Evolutionary conservation across 345 rosid genomes (phyloP).

Genomic region (Passiflora organensis): DNA sequence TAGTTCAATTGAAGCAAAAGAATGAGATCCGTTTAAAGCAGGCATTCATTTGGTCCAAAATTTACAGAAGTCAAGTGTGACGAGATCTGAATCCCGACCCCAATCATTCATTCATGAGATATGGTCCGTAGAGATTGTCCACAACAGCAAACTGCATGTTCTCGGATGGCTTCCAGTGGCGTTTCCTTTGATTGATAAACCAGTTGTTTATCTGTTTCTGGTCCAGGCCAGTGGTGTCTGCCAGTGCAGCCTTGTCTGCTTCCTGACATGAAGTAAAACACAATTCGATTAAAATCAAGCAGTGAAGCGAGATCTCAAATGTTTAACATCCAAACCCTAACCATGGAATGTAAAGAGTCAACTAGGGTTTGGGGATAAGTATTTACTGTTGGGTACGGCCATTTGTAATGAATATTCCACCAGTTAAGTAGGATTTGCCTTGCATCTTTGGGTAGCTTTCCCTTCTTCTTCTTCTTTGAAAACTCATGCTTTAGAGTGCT

Average conservation of each 20-base stretch:
- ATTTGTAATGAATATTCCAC: slow-evolving; percentile 50
- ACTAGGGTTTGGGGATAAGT: no score
- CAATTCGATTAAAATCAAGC: no score
- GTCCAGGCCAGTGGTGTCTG: slow-evolving; percentile 46
- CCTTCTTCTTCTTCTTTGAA: slow-evolving; percentile 51
- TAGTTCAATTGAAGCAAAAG: no score
- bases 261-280: slow-evolving; percentile 20
- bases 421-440: slow-evolving; percentile 41
- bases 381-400: slow-evolving; percentile 61
- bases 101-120: slow-evolving; percentile 17
- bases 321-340: no score
- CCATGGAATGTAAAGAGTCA: no score
- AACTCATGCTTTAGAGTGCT: slow-evolving; percentile 44
- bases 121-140: slow-evolving; percentile 36
- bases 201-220: slow-evolving; percentile 63
- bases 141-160: slow-evolving; percentile 41
- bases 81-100: not conserved
- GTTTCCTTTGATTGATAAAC: slow-evolving; percentile 59
- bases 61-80: no score
- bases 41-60: not conserved
- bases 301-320: no score
- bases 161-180: slow-evolving; percentile 59
- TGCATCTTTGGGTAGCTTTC: slow-evolving; percentile 50
- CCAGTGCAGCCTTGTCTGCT: slow-evolving; percentile 43
- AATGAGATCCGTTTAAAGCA: no score